phyloP scores from a whole-genome alignment of 2,329 filamentous ascomycete genomes.

The Waltergamsia citrina region DNA sequence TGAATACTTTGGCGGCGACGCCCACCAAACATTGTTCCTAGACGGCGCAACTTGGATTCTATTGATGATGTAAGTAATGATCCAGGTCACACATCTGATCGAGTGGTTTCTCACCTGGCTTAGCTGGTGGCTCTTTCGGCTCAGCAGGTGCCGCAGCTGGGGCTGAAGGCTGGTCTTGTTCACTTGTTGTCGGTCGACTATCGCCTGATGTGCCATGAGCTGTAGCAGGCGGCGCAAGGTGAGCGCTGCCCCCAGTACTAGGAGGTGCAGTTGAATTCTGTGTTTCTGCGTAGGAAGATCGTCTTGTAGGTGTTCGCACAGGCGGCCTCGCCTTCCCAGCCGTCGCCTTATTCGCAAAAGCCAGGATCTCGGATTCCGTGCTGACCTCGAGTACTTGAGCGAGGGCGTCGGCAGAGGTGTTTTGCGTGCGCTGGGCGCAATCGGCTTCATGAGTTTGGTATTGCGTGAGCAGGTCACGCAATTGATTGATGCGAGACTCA shows the following conservation, averaged over 20 bases:
- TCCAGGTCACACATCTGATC: neutral
- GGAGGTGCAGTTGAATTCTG: conserved; percentile 14
- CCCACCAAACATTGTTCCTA: conserved; percentile 59
- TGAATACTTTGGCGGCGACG: conserved; percentile 58
- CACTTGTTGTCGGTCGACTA: no score
- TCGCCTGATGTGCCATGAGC: no score
- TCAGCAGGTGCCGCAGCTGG: no score
- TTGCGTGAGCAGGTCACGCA: conserved; percentile 86
- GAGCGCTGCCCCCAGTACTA: conserved; percentile 10
- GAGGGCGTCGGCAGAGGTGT: conserved; percentile 69
- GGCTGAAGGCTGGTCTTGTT: no score
- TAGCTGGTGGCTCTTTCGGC: conserved; percentile 5
- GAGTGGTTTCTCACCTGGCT: conserved; percentile 22
- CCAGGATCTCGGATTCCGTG: conserved; percentile 77
- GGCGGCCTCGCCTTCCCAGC: conserved; percentile 24
- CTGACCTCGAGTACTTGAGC: conserved; percentile 78
- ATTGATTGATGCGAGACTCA: conserved; percentile 78
- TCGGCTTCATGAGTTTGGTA: conserved; percentile 90
- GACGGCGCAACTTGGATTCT: conserved; percentile 50
- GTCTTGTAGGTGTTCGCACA: conserved; percentile 30
- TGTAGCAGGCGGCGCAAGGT: conserved; percentile 1
- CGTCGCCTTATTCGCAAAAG: conserved; percentile 43
- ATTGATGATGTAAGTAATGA: conserved; percentile 6
- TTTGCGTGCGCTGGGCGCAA: conserved; percentile 65
- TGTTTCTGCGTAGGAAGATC: conserved; percentile 24